phyloP scores from a whole-genome alignment of 169 alveolate genomes.

The Cryptosporidium sp. region DNA sequence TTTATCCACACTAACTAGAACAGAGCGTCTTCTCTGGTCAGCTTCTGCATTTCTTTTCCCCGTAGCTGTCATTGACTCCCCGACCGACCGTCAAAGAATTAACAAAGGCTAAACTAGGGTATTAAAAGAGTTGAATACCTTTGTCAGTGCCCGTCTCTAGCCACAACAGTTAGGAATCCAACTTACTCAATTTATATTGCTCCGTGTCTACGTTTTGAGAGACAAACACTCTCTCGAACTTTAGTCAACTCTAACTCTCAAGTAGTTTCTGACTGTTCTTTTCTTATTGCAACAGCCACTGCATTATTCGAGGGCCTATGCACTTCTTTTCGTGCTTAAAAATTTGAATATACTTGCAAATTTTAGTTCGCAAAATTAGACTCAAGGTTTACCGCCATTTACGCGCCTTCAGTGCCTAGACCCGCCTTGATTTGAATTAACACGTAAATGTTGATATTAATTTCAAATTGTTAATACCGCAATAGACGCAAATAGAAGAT shows the following conservation, averaged over 20 bases:
- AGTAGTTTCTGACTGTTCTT: background rate
- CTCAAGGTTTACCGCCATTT: conserved; percentile 21
- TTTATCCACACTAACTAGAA: conserved; percentile 6
- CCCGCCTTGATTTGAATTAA: conserved; percentile 36
- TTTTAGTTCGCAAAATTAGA: conserved; percentile 64
- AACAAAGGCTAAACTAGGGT: conserved; percentile 1
- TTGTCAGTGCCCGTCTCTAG: conserved; percentile 21
- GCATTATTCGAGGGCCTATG: conserved; percentile 52
- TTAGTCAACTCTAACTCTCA: conserved; percentile 28
- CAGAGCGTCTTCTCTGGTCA: conserved; percentile 44
- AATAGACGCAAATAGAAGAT: conserved; percentile 28
- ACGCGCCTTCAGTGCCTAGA: background rate
- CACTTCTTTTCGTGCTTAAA: conserved; percentile 31
- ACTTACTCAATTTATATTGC: conserved; percentile 5
- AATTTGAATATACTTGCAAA: conserved; percentile 53
- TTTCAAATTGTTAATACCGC: conserved; percentile 16
- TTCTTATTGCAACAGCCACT: conserved; percentile 27
- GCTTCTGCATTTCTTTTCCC: conserved; percentile 6
- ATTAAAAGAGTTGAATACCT: background rate
- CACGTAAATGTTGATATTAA: conserved; percentile 22
- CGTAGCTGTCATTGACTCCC: background rate
- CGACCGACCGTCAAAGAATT: background rate
- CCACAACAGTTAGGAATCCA: background rate
- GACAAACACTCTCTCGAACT: background rate
- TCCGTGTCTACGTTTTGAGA: conserved; percentile 9